Percentiles rank a stretch among this genome's conserved stretches.
phyloP scores from a whole-genome alignment of 768 basidiomycete genomes.

The Suillus subaureus region DNA sequence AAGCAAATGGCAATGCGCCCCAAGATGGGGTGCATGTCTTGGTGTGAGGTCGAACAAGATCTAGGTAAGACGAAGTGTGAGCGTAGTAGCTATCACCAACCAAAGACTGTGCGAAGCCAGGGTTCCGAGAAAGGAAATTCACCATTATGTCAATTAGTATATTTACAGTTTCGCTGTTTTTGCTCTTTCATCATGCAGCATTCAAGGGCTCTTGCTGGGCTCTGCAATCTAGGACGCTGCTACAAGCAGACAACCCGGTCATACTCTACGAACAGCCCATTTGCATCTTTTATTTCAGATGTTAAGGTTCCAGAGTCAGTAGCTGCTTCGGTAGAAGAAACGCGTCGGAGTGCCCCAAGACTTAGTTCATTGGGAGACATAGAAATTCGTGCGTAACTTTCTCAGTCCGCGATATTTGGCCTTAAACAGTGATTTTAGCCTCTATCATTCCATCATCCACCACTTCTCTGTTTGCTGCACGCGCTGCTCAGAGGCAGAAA shows the following conservation, averaged over 20 bases:
- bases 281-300: constrained; percentile 10
- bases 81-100: neutral
- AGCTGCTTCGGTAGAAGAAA: neutral
- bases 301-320: constrained; percentile 3
- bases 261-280: constrained; percentile 1
- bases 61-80: constrained; percentile 8
- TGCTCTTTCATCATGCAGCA: constrained; percentile 8
- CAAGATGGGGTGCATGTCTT: constrained; percentile 47
- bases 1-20: constrained; percentile 67
- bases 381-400: constrained; percentile 22
- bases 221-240: neutral
- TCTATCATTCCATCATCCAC: neutral
- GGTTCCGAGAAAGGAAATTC: constrained; percentile 5
- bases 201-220: constrained; percentile 8
- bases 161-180: neutral
- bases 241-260: neutral
- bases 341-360: constrained; percentile 11
- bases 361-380: constrained; percentile 25
- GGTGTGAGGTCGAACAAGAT: constrained; percentile 10
- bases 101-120: neutral
- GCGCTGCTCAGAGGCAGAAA: constrained; percentile 7
- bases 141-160: no score
- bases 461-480: constrained; percentile 10
- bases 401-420: neutral
- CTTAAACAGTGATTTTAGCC: neutral